Evolutionary conservation across 148 eudicot species (phyloP).

Genomic region (Nepenthes gracilis): DNA sequence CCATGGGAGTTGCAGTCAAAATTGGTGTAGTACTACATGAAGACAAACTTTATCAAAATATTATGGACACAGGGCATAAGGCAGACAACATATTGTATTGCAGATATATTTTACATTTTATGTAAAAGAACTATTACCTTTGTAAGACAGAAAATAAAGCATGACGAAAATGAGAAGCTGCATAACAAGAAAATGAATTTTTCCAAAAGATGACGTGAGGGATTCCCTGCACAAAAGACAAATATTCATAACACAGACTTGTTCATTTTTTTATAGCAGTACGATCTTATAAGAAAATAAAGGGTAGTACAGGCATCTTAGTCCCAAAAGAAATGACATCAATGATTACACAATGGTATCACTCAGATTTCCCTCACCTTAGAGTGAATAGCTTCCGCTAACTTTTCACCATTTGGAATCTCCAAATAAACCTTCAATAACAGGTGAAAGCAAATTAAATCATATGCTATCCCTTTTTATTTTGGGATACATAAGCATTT

Average conservation of each 20-base stretch:
- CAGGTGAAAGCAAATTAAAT: constrained; percentile 13
- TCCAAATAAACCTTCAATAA: constrained; percentile 81
- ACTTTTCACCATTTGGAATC: constrained; percentile 55
- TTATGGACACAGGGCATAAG: too few relatives aligned
- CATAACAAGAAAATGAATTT: constrained; percentile 48
- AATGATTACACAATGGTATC: neutral
- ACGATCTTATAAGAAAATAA: constrained; percentile 1
- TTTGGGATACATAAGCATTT: neutral
- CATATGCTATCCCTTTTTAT: neutral
- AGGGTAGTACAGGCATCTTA: neutral
- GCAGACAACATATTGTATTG: too few relatives aligned
- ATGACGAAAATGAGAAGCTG: constrained; percentile 81
- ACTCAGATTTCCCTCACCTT: constrained; percentile 36
- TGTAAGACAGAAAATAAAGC: constrained; percentile 78
- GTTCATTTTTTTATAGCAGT: neutral
- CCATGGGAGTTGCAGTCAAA: too few relatives aligned
- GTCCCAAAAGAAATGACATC: constrained; percentile 2
- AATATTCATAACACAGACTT: neutral
- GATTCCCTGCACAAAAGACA: constrained; percentile 48
- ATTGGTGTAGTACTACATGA: too few relatives aligned
- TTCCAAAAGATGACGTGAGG: constrained; percentile 84
- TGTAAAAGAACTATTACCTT: constrained; percentile 34
- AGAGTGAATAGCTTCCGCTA: constrained; percentile 65
- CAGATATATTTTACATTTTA: neutral
- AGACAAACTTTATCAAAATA: too few relatives aligned